These are phyloP conservation scores for Cystobasidium slooffiae DNA, from an alignment of 1,284 basidiomycete genomes.

Conservation along the genomic window DNA sequence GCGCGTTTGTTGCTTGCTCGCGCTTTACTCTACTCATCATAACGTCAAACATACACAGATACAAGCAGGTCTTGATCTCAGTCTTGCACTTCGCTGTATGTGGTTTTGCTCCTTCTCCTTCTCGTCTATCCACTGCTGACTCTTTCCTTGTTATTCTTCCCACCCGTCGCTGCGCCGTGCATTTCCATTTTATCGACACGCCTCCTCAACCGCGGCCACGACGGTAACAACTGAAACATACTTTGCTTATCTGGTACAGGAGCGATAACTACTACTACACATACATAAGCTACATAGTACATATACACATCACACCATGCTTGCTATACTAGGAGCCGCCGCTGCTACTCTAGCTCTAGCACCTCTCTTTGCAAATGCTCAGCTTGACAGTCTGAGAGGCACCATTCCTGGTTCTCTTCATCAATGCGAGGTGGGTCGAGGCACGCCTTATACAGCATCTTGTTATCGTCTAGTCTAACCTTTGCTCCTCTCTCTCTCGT, in stretches of 20 bases:
- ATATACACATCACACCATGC: neutral
- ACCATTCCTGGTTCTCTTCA: slow-evolving; percentile 47
- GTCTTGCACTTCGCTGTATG: neutral
- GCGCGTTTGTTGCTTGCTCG: neutral
- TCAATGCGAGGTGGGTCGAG: slow-evolving; percentile 37
- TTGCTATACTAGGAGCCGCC: slow-evolving; percentile 11
- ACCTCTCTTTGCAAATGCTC: slow-evolving; percentile 24
- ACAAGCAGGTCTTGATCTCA: slow-evolving; percentile 2
- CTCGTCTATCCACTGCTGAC: no score
- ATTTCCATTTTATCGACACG: no score
- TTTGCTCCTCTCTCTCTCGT: neutral
- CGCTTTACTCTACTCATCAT: neutral
- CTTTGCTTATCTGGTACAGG: no score
- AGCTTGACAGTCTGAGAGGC: slow-evolving; percentile 27
- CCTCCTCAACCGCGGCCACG: no score
- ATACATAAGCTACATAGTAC: neutral
- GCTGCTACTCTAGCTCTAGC: slow-evolving; percentile 9
- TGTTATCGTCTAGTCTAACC: no score
- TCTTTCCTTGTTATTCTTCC: no score
- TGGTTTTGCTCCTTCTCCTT: no score
- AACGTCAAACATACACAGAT: neutral
- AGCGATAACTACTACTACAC: no score
- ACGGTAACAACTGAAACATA: no score
- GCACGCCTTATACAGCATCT: neutral
- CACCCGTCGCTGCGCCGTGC: no score